phyloP scores from a whole-genome alignment of 2,329 filamentous ascomycete species.

The Aspergillus carbonarius region DNA sequence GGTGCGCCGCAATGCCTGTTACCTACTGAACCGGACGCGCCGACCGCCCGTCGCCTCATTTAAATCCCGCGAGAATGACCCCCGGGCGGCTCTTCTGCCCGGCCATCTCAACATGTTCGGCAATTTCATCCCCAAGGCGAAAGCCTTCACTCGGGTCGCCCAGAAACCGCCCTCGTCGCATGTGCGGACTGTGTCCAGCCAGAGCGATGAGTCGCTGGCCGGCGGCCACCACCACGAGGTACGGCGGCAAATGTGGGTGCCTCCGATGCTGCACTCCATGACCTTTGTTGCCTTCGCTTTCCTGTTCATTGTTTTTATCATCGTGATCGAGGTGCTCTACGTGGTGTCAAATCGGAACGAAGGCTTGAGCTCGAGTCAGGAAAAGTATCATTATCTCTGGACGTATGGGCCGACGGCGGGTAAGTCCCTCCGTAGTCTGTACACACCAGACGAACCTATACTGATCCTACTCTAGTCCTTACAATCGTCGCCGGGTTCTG shows the following conservation, averaged over 20 bases:
- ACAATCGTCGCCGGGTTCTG: slow-evolving; percentile 9
- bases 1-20: neutral
- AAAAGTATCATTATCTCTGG: slow-evolving; percentile 6
- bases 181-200: neutral
- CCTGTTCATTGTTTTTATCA: neutral
- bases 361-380: neutral
- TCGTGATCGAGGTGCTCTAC: slow-evolving; percentile 1
- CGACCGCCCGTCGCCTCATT: neutral
- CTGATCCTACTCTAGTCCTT: slow-evolving; percentile 1
- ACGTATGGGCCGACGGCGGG: slow-evolving; percentile 7
- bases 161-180: neutral
- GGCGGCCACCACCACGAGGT: neutral
- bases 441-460: neutral
- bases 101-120: neutral
- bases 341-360: neutral
- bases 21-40: neutral
- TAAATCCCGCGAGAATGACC: neutral
- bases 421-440: neutral
- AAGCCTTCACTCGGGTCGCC: neutral
- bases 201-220: neutral
- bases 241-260: neutral
- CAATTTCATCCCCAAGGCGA: neutral
- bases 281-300: neutral
- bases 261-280: neutral
- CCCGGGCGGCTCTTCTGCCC: neutral